Conservation (phyloP, 1,139 yeast genomes). For the Wickerhamomyces sp. region DNA sequence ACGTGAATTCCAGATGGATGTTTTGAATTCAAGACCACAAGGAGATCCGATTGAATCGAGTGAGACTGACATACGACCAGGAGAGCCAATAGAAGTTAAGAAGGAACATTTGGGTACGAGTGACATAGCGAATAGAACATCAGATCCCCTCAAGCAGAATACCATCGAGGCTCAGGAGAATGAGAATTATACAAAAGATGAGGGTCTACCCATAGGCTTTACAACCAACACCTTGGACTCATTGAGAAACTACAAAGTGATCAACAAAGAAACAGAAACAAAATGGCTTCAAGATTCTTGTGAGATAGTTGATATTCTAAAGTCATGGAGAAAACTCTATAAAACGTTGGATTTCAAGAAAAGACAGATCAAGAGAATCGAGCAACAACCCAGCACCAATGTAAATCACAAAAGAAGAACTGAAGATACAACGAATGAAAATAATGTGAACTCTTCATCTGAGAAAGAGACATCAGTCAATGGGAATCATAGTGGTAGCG, state of each 20-base stretch:
- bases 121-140: no score
- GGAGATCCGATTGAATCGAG: no score
- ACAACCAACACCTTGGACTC: background rate
- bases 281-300: slow-evolving; percentile 13
- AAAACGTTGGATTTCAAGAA: slow-evolving; percentile 18
- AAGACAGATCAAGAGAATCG: slow-evolving; percentile 19
- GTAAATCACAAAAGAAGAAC: background rate
- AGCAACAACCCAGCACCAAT: slow-evolving; percentile 7
- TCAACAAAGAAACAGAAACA: slow-evolving; percentile 6
- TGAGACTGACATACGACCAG: no score
- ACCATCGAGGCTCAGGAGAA: no score
- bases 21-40: no score
- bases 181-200: no score
- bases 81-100: no score
- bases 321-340: slow-evolving; percentile 15
- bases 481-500: background rate
- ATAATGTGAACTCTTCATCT: background rate
- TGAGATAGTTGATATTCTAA: slow-evolving; percentile 10
- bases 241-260: slow-evolving; percentile 2
- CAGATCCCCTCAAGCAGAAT: no score
- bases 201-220: background rate
- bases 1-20: no score
- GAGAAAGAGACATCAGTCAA: background rate
- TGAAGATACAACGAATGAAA: background rate
- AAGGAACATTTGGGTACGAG: no score